Percentiles rank a stretch among this genome's conserved stretches.
Evolutionary conservation across 345 rosid species (phyloP).

Genomic region (Cochlearia excelsa): DNA sequence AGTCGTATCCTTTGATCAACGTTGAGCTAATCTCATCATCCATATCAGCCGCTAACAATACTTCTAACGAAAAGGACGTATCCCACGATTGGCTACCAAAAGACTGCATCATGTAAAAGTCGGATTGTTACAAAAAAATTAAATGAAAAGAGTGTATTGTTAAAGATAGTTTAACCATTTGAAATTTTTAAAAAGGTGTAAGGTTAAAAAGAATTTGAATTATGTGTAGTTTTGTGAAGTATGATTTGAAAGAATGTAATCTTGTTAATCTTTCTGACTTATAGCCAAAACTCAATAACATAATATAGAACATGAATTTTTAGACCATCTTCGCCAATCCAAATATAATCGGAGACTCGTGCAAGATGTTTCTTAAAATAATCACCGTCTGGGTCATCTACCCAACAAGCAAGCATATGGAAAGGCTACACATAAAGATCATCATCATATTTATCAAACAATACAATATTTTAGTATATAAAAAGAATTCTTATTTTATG

Average conservation of each 20-base stretch:
- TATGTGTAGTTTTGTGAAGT: too few relatives aligned
- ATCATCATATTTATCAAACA: too few relatives aligned
- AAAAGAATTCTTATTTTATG: background rate
- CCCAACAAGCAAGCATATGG: background rate
- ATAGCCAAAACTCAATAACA: background rate
- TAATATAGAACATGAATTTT: background rate
- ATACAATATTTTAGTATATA: too few relatives aligned
- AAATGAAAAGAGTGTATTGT: too few relatives aligned
- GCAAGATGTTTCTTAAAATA: slow-evolving; percentile 2
- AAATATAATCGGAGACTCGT: background rate
- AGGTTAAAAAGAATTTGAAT: too few relatives aligned
- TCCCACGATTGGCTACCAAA: slow-evolving; percentile 46
- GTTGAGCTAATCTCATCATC: slow-evolving; percentile 35
- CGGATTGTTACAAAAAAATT: too few relatives aligned
- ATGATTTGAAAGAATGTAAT: too few relatives aligned
- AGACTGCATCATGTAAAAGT: slow-evolving; percentile 15
- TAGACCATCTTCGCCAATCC: background rate
- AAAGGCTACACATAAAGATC: background rate
- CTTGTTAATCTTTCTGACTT: too few relatives aligned
- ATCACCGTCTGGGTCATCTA: background rate
- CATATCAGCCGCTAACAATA: slow-evolving; percentile 25
- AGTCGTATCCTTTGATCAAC: slow-evolving; percentile 38
- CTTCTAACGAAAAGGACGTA: slow-evolving; percentile 34
- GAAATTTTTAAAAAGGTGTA: too few relatives aligned
- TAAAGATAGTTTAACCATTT: too few relatives aligned